Base-by-base conservation (phyloP, 768 basidiomycete species). In the Lentinula guzmanii region DNA sequence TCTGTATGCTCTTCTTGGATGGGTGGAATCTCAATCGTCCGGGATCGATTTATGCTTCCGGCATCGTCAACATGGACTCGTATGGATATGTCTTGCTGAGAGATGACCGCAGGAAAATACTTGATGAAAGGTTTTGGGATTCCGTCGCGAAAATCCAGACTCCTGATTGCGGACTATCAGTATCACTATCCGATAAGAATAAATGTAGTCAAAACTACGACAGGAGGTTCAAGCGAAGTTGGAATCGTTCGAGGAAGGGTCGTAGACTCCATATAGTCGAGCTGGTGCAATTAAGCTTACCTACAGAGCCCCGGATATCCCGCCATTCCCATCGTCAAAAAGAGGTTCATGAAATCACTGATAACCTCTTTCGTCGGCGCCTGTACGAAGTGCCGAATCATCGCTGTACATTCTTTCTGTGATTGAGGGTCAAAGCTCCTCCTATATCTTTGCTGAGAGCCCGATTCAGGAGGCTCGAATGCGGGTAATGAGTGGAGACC, bases 301-400 rank as follows among this genome's bases (percentile, higher is more conserved):
- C 16, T 5, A 31, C 31, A 48, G 3, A 48, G 46, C 9, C 58
- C 58, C 21, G 45, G 45, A 37, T 34, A 59, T 28, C 48, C 58
- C 9, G 58, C 45, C 58, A 59, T 59, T 8, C 45, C 45, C 42
- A 37, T 34, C 34, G 45, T 48, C 5, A 48, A 51, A 37, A 51
- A 48, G 9, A 21, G 11, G 34, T 59, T 59, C 46, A 37, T 34
- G n/a, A 59, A 48, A 9, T 59, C 31, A 24, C 10, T 51, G 45
- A 59, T 59, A 1, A 42, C 41, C 13, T 59, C 45, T 4, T 48
- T 35, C 8, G 58, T 48, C 11, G 45, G 35, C 6, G 58, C 58
- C 18, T 59, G 58, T 31, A 59, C 48, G 31, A 59, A 59, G 33
- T 48, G 58, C 13, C 58, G 43, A 35, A 59, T 59, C 58, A 48